Base-by-base conservation (phyloP, 176 grass and related monocot species). In the Oryza brachyantha region DNA sequence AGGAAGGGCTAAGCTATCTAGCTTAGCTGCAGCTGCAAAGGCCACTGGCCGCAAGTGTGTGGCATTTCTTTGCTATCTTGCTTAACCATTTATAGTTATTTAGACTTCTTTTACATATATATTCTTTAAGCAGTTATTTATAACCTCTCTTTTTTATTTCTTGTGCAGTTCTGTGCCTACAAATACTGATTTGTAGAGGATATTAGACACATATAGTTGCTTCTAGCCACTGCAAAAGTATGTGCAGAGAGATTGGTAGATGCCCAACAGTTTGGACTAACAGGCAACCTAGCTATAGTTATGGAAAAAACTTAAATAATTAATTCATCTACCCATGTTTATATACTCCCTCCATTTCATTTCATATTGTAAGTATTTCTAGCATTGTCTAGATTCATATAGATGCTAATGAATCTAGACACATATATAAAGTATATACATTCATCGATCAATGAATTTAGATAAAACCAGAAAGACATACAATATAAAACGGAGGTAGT, bases 1-100 rank as follows among this genome's bases (percentile, higher is more conserved):
- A 48, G 42, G 61, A 46, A 48, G 80, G 24, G 28, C 63, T 58
- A 52, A 42, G 38, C 9, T 9, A 38, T 6, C 43, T 46, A 46
- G 43, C 43, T 13, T 55, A 55, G 50, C 50, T 55, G n/a, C 28
- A 55, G 50, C 50, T 55, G n/a, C 28, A 35, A 38, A 48, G 50
- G 42, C 67, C 45, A 69, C 39, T 74, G 78, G 27, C 57, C 29
- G 50, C n/a, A 86, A 68, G 14, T 71, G 65, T 70, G 35, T n/a
- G 43, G 32, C 79, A n/a, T n/a, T 71, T 46, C 59, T 77, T 87
- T 70, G 27, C 40, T 81, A 70, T 63, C 81, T 81, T 84, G 86
- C 55, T 88, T 84, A 88, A 27, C 76, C 86, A 54, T 65, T 64
- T 88, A 76, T 88, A 34, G 81, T 34, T 34, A 79, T 76, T 13